phyloP scores from a whole-genome alignment of 2,329 filamentous ascomycete species.

The Fusarium armeniacum region DNA sequence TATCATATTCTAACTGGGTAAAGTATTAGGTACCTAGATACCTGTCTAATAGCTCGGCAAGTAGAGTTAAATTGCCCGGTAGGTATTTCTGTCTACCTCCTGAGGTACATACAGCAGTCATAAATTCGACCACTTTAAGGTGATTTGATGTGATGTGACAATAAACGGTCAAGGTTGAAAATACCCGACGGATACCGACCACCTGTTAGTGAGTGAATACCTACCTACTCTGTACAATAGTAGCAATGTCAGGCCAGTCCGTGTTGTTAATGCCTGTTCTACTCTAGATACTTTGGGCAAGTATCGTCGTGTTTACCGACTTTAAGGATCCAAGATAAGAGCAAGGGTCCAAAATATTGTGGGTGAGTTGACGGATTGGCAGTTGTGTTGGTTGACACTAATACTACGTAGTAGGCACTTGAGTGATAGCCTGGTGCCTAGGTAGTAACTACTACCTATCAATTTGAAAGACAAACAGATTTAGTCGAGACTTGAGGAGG shows the following conservation, averaged over 20 bases:
- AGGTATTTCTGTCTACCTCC: not conserved
- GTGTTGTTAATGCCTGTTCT: not conserved
- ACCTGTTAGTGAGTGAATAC: constrained; percentile 17
- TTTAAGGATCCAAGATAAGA: constrained; percentile 10
- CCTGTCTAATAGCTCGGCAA: not conserved
- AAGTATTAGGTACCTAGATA: not conserved
- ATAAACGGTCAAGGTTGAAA: not conserved
- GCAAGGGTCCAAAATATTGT: constrained; percentile 3
- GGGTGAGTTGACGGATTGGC: not conserved
- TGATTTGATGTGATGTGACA: not conserved
- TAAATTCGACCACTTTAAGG: not conserved
- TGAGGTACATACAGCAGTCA: not conserved
- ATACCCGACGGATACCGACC: not conserved
- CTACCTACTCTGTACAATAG: not conserved
- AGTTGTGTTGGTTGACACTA: not conserved
- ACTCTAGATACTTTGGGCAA: not conserved
- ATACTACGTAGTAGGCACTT: not conserved
- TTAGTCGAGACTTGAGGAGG: not conserved
- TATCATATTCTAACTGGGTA: constrained; percentile 1
- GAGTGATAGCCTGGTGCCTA: too few relatives aligned
- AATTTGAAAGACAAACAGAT: not conserved
- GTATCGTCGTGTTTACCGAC: constrained; percentile 12
- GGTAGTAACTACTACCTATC: not conserved
- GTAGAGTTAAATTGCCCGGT: not conserved
- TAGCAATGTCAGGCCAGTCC: constrained; percentile 2